These are phyloP conservation scores for Smittium culicis DNA, from an alignment of 371 early-diverging fungal genomes.

Conservation along the genomic window DNA sequence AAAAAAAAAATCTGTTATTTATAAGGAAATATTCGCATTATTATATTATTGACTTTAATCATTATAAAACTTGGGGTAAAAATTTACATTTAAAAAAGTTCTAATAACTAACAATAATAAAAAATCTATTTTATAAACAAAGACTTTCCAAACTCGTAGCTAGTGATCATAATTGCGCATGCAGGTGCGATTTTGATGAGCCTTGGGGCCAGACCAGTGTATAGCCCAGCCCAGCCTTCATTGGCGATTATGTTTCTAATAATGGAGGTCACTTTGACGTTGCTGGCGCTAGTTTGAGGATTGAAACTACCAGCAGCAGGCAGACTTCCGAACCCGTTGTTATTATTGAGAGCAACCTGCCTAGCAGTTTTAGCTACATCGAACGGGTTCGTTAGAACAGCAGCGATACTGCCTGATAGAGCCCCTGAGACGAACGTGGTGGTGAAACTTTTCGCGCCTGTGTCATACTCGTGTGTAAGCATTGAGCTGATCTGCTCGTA, in stretches of 20 bases:
- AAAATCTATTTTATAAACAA: too few relatives aligned
- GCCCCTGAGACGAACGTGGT: slow-evolving; percentile 44
- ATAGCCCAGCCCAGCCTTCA: slow-evolving; percentile 64
- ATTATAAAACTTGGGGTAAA: too few relatives aligned
- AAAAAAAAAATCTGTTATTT: too few relatives aligned
- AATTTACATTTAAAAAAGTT: too few relatives aligned
- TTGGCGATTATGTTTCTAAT: slow-evolving; percentile 42
- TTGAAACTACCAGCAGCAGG: too few relatives aligned
- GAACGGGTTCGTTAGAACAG: slow-evolving; percentile 81
- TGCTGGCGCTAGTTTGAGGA: neutral
- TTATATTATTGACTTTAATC: too few relatives aligned
- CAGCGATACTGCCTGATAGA: slow-evolving; percentile 65
- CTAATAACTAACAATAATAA: too few relatives aligned
- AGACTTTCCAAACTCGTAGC: slow-evolving; percentile 57
- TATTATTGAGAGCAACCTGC: slow-evolving; percentile 13
- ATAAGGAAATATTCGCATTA: too few relatives aligned
- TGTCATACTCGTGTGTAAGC: neutral
- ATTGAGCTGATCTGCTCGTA: slow-evolving; percentile 48
- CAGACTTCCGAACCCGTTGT: neutral
- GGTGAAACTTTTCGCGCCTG: too few relatives aligned
- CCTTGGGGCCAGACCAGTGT: slow-evolving; percentile 56
- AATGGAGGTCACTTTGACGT: slow-evolving; percentile 11
- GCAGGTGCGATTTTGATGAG: slow-evolving; percentile 84
- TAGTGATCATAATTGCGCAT: slow-evolving; percentile 90
- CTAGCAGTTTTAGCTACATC: slow-evolving; percentile 87